Percentiles rank a stretch among this genome's conserved stretches.
Evolutionary conservation across 2,329 filamentous ascomycete genomes (phyloP).

Genomic region (Gyromitra esculenta): DNA sequence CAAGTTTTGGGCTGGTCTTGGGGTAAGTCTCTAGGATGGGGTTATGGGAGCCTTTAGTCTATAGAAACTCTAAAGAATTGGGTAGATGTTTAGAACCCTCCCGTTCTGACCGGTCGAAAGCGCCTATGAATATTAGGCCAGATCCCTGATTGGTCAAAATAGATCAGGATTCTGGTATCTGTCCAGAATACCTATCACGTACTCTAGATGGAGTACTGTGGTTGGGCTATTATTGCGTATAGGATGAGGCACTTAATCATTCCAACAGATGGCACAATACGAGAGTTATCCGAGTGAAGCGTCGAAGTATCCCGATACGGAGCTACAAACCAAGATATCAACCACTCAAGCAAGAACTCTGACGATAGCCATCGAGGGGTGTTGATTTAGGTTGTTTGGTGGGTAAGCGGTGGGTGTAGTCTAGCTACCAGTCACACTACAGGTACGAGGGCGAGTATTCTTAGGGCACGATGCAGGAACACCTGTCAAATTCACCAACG

Average conservation of each 20-base stretch:
- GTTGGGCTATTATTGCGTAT: neutral
- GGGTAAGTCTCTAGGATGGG: neutral
- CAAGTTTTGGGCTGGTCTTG: neutral
- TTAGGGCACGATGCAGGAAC: slow-evolving; percentile 50
- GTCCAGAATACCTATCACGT: too few species aligned
- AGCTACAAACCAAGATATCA: slow-evolving; percentile 2
- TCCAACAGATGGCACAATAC: slow-evolving; percentile 6
- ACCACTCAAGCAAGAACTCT: neutral
- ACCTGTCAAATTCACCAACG: slow-evolving; percentile 38
- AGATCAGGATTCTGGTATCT: neutral
- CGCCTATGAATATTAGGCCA: neutral
- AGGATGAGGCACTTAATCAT: slow-evolving; percentile 12
- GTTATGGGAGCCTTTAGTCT: neutral
- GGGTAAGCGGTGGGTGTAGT: slow-evolving; percentile 5
- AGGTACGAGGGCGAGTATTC: slow-evolving; percentile 19
- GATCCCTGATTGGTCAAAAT: neutral
- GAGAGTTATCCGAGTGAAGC: slow-evolving; percentile 12
- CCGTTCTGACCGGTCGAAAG: neutral
- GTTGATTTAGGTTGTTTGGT: slow-evolving; percentile 11
- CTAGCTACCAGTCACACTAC: slow-evolving; percentile 42
- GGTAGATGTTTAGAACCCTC: neutral
- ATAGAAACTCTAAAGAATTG: neutral
- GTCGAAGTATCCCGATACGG: slow-evolving; percentile 11
- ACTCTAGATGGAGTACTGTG: too few species aligned
- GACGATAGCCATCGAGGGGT: slow-evolving; percentile 4